Base-by-base conservation (phyloP, 1,139 yeast genomes). In the Lodderomyces theae region DNA sequence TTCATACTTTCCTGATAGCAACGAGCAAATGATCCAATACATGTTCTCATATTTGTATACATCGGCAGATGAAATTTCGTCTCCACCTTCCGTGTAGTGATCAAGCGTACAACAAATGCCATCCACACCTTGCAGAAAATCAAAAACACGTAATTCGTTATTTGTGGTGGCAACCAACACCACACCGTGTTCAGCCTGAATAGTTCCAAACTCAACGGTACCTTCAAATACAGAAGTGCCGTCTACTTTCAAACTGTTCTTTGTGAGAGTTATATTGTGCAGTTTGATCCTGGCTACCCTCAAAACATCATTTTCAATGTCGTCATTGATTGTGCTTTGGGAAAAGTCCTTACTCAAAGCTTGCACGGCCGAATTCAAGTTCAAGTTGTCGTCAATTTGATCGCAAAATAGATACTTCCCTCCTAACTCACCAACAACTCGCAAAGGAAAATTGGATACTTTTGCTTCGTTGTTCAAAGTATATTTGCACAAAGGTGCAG, bases 11-110 rank as follows among this genome's bases (percentile, higher is more conserved):
- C 44, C 44, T n/a, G 30, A 12, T n/a, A 35, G 31, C 22, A 26
- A 41, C 4, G 12, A 34, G 15, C 12, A 15, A 17, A 21, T 10
- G 2, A 18, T 28, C 30, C 37, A 34, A 23, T 12, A 34, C 12
- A 13, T 13, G 13, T 11, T 17, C 12, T 3, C 11, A 11, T 15
- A 21, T 13, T 31, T 17, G 7, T 3, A 29, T 6, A 29, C 19
- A 38, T 41, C 43, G n/a, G 37, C 18, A 16, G 35, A 26, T 22
- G 32, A 22, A 16, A 42, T 35, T 17, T 42, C 45, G 4, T 34
- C 29, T 4, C 10, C 15, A 2, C 21, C 2, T 11, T 10, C 21
- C 10, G 16, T n/a, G 18, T 13, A 18, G 22, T 19, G 4, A 22
- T 28, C 18, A 7, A 15, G n/a, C 3, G 4, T 15, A 10, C 18